phyloP scores from a whole-genome alignment of 352 stramenopile genomes.

The Phytophthora crassamura region DNA sequence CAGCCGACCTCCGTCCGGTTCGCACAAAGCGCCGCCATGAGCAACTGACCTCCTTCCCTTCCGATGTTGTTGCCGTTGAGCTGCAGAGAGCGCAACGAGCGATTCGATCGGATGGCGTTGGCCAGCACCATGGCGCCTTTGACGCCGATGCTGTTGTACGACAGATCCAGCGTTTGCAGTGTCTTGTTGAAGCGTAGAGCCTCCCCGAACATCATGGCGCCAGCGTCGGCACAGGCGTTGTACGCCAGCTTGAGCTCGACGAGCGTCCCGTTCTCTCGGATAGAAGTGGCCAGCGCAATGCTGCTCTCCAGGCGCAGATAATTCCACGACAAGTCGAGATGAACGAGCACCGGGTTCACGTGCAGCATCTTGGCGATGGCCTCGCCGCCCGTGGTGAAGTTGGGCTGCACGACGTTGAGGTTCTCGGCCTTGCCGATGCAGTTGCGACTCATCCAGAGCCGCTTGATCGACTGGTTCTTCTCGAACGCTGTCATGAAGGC shows the following conservation, averaged over 20 bases:
- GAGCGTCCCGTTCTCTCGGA: slow-evolving; percentile 72
- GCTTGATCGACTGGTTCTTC: slow-evolving; percentile 79
- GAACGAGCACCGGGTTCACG: slow-evolving; percentile 72
- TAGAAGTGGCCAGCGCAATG: slow-evolving; percentile 65
- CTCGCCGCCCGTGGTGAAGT: slow-evolving; percentile 88
- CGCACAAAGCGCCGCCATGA: slow-evolving; percentile 71
- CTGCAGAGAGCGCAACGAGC: slow-evolving; percentile 62
- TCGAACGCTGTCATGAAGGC: slow-evolving; percentile 87
- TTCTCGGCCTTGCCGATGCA: slow-evolving; percentile 89
- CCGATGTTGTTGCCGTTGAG: slow-evolving; percentile 85
- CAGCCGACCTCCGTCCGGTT: slow-evolving; percentile 63
- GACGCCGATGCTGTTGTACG: slow-evolving; percentile 81
- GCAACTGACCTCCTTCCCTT: slow-evolving; percentile 66
- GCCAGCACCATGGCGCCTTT: slow-evolving; percentile 78
- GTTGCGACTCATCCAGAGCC: slow-evolving; percentile 85
- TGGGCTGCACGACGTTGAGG: slow-evolving; percentile 87
- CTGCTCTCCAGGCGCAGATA: slow-evolving; percentile 84
- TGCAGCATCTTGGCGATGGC: slow-evolving; percentile 90
- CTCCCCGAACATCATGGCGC: slow-evolving; percentile 81
- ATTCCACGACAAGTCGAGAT: slow-evolving; percentile 92
- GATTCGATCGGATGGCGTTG: slow-evolving; percentile 65
- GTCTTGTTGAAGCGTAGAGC: slow-evolving; percentile 67
- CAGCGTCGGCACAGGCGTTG: slow-evolving; percentile 77
- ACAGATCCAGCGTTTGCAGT: slow-evolving; percentile 72
- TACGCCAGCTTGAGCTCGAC: slow-evolving; percentile 76